phyloP scores from a whole-genome alignment of 2,329 filamentous ascomycete species.

The Biscogniauxia marginata region DNA sequence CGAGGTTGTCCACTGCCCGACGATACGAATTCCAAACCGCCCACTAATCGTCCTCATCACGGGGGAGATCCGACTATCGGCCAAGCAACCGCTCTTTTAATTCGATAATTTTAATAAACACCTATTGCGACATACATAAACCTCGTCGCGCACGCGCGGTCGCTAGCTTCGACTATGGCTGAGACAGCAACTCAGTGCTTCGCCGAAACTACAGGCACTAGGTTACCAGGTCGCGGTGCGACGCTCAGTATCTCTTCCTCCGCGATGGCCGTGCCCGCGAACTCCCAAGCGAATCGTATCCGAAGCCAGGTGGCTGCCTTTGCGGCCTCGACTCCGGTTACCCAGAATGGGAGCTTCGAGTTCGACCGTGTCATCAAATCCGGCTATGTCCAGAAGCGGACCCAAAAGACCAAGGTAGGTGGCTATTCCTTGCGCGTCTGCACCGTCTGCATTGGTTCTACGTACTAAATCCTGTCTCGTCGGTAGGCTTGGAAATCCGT shows the following conservation, averaged over 20 bases:
- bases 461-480: slow-evolving; percentile 20
- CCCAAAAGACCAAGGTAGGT: slow-evolving; percentile 85
- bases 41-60: background rate
- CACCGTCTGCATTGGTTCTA: background rate
- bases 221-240: slow-evolving; percentile 25
- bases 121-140: background rate
- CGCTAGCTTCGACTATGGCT: slow-evolving; percentile 18
- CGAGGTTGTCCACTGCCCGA: background rate
- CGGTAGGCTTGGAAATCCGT: slow-evolving; percentile 82
- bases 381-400: slow-evolving; percentile 82
- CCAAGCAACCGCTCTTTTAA: background rate
- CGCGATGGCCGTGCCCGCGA: slow-evolving; percentile 25
- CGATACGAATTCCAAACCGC: background rate
- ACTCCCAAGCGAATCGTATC: slow-evolving; percentile 29
- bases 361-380: slow-evolving; percentile 92
- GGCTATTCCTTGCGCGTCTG: background rate
- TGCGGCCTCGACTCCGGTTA: slow-evolving; percentile 79
- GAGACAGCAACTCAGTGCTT: slow-evolving; percentile 26
- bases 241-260: slow-evolving; percentile 26
- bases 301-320: slow-evolving; percentile 47
- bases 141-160: background rate
- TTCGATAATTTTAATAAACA: background rate
- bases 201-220: slow-evolving; percentile 16
- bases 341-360: slow-evolving; percentile 92
- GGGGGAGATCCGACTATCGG: background rate